Conservation (phyloP, 2,329 filamentous ascomycete species). For the Phoma sp. region DNA sequence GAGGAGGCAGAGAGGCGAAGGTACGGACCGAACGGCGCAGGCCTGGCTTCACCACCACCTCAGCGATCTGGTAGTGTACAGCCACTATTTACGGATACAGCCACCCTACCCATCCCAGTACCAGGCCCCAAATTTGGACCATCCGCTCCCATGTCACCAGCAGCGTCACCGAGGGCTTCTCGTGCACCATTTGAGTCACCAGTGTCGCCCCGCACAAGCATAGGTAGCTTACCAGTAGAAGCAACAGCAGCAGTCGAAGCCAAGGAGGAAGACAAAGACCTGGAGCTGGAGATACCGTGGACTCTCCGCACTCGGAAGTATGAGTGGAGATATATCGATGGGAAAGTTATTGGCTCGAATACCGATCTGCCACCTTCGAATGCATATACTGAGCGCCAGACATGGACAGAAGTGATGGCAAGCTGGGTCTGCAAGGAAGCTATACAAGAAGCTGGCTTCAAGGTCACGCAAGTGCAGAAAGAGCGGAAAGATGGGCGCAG, state of each 20-base stretch:
- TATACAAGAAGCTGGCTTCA: slow-evolving; percentile 42
- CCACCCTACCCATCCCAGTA: slow-evolving; percentile 30
- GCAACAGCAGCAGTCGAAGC: slow-evolving; percentile 42
- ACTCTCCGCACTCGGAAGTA: slow-evolving; percentile 39
- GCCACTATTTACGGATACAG: slow-evolving; percentile 39
- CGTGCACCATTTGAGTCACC: slow-evolving; percentile 24
- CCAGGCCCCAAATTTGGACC: slow-evolving; percentile 27
- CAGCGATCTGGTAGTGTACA: slow-evolving; percentile 32
- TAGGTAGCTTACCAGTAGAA: slow-evolving; percentile 37
- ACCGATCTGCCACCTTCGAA: slow-evolving; percentile 35
- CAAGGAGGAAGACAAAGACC: slow-evolving; percentile 40
- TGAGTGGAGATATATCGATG: slow-evolving; percentile 48
- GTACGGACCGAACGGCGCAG: slow-evolving; percentile 18
- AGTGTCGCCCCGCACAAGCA: slow-evolving; percentile 35
- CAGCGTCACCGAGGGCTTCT: slow-evolving; percentile 33
- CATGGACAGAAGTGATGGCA: slow-evolving; percentile 47
- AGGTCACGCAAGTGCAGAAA: slow-evolving; percentile 43
- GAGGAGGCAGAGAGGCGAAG: slow-evolving; percentile 36
- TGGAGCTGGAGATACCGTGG: slow-evolving; percentile 48
- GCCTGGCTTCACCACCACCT: slow-evolving; percentile 19
- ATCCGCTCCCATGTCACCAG: slow-evolving; percentile 34
- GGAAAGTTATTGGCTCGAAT: slow-evolving; percentile 40
- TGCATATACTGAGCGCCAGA: slow-evolving; percentile 39
- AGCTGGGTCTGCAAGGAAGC: slow-evolving; percentile 51
- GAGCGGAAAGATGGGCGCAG: slow-evolving; percentile 39